Evolutionary conservation across 352 stramenopile genomes (phyloP).

Genomic region (Phytophthora lateralis): DNA sequence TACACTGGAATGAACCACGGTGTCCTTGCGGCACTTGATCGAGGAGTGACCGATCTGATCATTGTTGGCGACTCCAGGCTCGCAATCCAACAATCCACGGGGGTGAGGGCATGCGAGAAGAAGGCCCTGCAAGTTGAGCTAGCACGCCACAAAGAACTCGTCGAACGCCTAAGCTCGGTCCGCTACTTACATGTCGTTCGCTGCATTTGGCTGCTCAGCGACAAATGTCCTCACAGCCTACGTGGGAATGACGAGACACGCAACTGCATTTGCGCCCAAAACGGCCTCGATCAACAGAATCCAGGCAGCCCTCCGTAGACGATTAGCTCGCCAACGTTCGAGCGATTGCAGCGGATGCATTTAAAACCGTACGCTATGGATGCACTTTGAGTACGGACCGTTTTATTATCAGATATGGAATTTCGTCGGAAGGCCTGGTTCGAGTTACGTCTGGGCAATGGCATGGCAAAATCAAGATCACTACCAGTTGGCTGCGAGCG

Average conservation of each 20-base stretch:
- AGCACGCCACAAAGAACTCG: too few species aligned
- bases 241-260: conserved; percentile 70
- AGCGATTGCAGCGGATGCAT: conserved; percentile 51
- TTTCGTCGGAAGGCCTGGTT: conserved; percentile 11
- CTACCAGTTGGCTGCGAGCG: too few species aligned
- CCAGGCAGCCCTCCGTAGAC: conserved; percentile 54
- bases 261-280: conserved; percentile 60
- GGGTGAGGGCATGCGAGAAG: too few species aligned
- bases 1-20: too few species aligned
- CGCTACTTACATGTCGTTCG: too few species aligned
- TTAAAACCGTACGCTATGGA: conserved; percentile 68
- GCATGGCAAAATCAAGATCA: too few species aligned
- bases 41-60: too few species aligned
- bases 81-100: too few species aligned
- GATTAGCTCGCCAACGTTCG: conserved; percentile 54
- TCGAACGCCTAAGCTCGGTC: too few species aligned
- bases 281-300: conserved; percentile 62
- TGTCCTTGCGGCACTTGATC: too few species aligned
- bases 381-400: conserved; percentile 28
- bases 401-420: conserved; percentile 9
- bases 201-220: conserved; percentile 45
- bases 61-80: too few species aligned
- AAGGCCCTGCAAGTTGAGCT: too few species aligned
- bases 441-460: conserved; percentile 66
- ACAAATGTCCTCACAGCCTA: conserved; percentile 61